Percentiles rank a stretch among this genome's conserved stretches.
Evolutionary conservation across 805 yeast species (phyloP).

Genomic region (Candida ovalis): DNA sequence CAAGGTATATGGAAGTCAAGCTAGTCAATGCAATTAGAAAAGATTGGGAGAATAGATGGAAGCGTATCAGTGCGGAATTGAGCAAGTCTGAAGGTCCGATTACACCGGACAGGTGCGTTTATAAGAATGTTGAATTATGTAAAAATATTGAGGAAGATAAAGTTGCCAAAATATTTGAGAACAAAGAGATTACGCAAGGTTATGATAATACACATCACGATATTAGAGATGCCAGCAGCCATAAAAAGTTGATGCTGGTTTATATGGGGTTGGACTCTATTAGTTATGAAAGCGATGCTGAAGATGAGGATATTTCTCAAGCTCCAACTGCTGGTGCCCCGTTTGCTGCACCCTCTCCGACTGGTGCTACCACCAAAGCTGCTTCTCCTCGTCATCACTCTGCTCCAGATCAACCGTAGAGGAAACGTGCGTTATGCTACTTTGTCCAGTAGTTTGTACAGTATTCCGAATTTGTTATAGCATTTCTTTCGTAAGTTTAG

Average conservation of each 20-base stretch:
- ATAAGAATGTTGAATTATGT: conserved; percentile 31
- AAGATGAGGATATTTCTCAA: conserved; percentile 5
- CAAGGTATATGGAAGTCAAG: conserved; percentile 31
- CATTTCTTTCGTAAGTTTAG: too few relatives aligned
- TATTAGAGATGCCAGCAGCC: conserved; percentile 30
- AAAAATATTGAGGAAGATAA: conserved; percentile 28
- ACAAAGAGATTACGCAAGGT: conserved; percentile 26
- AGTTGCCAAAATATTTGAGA: conserved; percentile 24
- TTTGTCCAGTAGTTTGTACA: too few relatives aligned
- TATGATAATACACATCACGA: conserved; percentile 25
- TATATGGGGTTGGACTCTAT: conserved; percentile 35
- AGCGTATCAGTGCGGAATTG: conserved; percentile 32
- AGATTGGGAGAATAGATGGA: conserved; percentile 42
- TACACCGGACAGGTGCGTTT: conserved; percentile 28
- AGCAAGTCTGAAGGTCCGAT: conserved; percentile 21
- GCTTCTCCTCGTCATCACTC: too few relatives aligned
- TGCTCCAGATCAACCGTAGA: too few relatives aligned
- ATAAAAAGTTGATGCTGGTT: conserved; percentile 32
- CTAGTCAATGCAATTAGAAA: conserved; percentile 29
- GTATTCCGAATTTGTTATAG: too few relatives aligned
- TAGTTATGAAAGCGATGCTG: conserved; percentile 30
- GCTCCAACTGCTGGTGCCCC: neutral
- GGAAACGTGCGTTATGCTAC: too few relatives aligned
- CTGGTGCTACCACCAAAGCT: neutral
- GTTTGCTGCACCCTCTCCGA: neutral